Percentiles rank a stretch among this genome's conserved stretches.
These are phyloP conservation scores for Neurospora sp. DNA, from an alignment of 2,329 filamentous ascomycete species.

Conservation along the genomic window DNA sequence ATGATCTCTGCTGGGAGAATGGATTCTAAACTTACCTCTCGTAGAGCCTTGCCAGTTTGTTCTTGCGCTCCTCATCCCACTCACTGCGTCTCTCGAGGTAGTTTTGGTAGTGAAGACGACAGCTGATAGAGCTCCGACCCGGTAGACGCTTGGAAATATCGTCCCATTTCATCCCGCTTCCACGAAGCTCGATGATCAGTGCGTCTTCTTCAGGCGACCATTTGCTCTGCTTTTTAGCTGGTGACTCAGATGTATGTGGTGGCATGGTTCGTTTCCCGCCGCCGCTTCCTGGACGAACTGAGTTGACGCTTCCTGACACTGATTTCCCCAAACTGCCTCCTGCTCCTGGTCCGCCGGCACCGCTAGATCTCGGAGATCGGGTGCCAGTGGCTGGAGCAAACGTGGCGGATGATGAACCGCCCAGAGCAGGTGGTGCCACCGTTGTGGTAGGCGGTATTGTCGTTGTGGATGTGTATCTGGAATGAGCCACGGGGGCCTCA, in stretches of 20 bases:
- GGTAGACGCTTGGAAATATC: constrained; percentile 89
- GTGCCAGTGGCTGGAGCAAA: constrained; percentile 10
- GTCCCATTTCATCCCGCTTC: constrained; percentile 95
- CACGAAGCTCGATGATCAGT: constrained; percentile 84
- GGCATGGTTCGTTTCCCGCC: constrained; percentile 39
- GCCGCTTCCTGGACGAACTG: constrained; percentile 10
- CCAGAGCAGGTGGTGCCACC: constrained; percentile 26
- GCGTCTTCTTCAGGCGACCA: constrained; percentile 91
- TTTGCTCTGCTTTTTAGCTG: constrained; percentile 90
- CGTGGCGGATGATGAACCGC: constrained; percentile 11
- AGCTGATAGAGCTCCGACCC: constrained; percentile 87
- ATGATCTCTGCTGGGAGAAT: not conserved
- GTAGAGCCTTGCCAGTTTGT: constrained; percentile 88
- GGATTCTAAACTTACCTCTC: constrained; percentile 58
- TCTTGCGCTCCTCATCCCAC: constrained; percentile 97
- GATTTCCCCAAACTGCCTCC: constrained; percentile 2
- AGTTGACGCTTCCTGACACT: constrained; percentile 1
- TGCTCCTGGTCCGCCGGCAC: constrained; percentile 3
- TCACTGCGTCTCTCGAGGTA: constrained; percentile 87
- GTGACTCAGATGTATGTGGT: constrained; percentile 50
- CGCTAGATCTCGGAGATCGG: constrained; percentile 9
- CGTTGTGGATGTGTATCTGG: constrained; percentile 27
- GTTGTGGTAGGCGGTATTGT: constrained; percentile 26
- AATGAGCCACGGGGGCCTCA: constrained; percentile 50
- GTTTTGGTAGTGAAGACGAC: constrained; percentile 91